A percentile compares a stretch with the other conserved stretches of the same genome.
Evolutionary conservation across 2,329 filamentous ascomycete species (phyloP).

Genomic region (Sclerotinia trifoliorum): DNA sequence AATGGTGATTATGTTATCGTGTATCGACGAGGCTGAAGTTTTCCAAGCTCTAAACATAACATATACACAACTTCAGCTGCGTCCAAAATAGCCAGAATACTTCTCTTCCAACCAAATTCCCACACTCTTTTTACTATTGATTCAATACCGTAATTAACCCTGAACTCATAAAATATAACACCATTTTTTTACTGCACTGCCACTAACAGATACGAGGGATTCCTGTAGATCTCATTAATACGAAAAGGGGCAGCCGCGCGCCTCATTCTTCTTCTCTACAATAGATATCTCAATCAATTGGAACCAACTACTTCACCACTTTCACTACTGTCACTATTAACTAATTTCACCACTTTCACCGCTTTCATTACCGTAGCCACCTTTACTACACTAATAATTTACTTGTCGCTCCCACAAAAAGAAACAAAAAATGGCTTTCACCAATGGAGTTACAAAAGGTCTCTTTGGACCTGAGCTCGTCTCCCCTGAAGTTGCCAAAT

Average conservation of each 20-base stretch:
- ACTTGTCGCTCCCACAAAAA: no score
- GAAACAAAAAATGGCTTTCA: neutral
- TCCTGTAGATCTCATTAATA: slow-evolving; percentile 8
- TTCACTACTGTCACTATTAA: neutral
- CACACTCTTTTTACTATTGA: slow-evolving; percentile 1
- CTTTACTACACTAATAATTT: neutral
- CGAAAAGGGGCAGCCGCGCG: slow-evolving; percentile 7
- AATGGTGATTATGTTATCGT: no score
- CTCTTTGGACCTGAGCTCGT: slow-evolving; percentile 80
- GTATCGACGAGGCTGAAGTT: slow-evolving; percentile 4
- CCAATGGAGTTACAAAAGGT: slow-evolving; percentile 46
- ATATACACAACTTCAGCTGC: neutral
- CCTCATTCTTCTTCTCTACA: neutral
- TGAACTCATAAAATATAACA: neutral
- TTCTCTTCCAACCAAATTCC: slow-evolving; percentile 9
- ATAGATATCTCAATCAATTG: neutral
- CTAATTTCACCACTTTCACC: neutral
- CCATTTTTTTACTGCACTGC: neutral
- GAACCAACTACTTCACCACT: neutral
- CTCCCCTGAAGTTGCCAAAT: slow-evolving; percentile 68
- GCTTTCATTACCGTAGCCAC: no score
- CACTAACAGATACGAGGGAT: neutral
- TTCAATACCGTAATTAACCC: no score
- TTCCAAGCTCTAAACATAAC: neutral
- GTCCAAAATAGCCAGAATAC: neutral